Base-by-base conservation (phyloP, 768 basidiomycete genomes). In the Serpula lacrymans region DNA sequence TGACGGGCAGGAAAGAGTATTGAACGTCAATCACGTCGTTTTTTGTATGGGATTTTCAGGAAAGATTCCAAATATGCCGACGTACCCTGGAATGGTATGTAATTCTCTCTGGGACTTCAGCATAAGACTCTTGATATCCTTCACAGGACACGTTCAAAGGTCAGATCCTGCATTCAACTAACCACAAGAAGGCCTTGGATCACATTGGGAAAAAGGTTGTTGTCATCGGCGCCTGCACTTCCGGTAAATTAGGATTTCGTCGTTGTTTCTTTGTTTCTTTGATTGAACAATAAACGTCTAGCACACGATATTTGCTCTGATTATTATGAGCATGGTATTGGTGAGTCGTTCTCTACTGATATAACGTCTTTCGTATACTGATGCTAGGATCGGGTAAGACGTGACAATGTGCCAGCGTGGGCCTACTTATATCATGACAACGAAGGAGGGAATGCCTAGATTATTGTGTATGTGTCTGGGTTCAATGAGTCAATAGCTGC, bases 341-440 rank as follows among this genome's bases (percentile, higher is more conserved):
- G 64, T 60, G 42, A 20, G 55, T 25, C 5, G 5, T n/a, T 34
- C 22, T 11, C 28, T 20, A 18, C 9, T n/a, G n/a, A 9, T 9
- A 28, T n/a, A 28, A 28, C n/a, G 27, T n/a, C 27, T 9, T 28
- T n/a, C n/a, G 27, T n/a, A 28, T 9, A n/a, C 27, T n/a, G n/a
- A 9, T 28, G 27, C 59, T 70, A 71, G 50, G 79, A 78, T 3
- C 46, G 62, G 26, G 48, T 72, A 34, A 77, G 77, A 78, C 45
- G 73, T 78, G 6, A 78, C 77, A 0, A 73, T 80, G 64, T 71
- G 63, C 48, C 82, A 86, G 57, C 69, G 82, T 20, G 67, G 71
- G 48, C 55, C 57, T 17, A 76, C 71, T 7, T 76, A 72, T 50
- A 62, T 72, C 45, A 70, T 74, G 65, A 51, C 62, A 1, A 58